Conservation (phyloP, 306 rosid genomes). For the Cucurbita argyrosperma region DNA sequence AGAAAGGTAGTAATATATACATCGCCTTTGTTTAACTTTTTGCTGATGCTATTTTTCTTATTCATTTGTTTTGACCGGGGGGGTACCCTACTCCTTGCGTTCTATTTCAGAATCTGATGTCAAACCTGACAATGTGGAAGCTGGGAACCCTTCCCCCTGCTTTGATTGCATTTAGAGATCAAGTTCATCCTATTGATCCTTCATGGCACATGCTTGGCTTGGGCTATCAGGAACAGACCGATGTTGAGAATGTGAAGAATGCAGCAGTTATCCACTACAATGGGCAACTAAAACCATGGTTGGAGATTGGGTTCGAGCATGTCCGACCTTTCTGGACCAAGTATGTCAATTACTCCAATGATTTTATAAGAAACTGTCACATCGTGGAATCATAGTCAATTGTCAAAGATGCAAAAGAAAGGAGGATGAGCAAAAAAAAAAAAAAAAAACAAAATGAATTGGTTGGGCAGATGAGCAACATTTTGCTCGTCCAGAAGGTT, state of each 20-base stretch:
- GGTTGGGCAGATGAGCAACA: slow-evolving; percentile 21
- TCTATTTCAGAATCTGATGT: slow-evolving; percentile 60
- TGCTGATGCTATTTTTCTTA: background rate
- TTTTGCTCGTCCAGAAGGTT: slow-evolving; percentile 17
- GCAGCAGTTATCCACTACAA: slow-evolving; percentile 98
- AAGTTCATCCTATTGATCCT: slow-evolving; percentile 72
- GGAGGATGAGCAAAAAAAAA: slow-evolving; percentile 4
- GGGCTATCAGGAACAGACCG: slow-evolving; percentile 84
- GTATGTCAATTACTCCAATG: slow-evolving; percentile 79
- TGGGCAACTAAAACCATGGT: slow-evolving; percentile 98
- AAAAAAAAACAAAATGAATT: background rate
- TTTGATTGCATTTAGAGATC: slow-evolving; percentile 86
- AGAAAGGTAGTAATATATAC: slow-evolving; percentile 65
- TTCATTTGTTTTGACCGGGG: background rate
- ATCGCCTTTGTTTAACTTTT: background rate
- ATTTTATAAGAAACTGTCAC: slow-evolving; percentile 84
- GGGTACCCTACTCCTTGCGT: background rate
- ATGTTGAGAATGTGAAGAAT: slow-evolving; percentile 37
- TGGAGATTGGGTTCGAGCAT: slow-evolving; percentile 91
- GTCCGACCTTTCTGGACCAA: slow-evolving; percentile 94
- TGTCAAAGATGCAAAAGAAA: slow-evolving; percentile 12
- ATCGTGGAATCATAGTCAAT: slow-evolving; percentile 70
- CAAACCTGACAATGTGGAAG: slow-evolving; percentile 88
- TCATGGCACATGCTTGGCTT: slow-evolving; percentile 96
- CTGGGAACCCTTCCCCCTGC: slow-evolving; percentile 98